These are phyloP conservation scores for Auriscalpium microsporum DNA, from an alignment of 768 basidiomycete genomes.

Conservation along the genomic window DNA sequence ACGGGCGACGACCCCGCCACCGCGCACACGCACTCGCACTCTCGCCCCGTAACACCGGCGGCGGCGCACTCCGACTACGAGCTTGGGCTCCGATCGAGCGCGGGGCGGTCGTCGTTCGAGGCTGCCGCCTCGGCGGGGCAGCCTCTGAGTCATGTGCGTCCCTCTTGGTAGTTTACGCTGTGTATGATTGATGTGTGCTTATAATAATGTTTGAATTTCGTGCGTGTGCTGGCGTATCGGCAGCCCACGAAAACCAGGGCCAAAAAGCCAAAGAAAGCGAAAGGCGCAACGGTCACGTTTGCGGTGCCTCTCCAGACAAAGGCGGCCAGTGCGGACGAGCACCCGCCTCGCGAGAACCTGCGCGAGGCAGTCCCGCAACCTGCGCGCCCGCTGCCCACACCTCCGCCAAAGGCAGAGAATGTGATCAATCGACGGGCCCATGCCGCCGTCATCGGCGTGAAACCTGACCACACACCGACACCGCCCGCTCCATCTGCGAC, in stretches of 20 bases:
- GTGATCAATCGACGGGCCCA: conserved; percentile 27
- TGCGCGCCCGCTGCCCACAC: no score
- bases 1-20: conserved; percentile 35
- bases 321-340: not conserved
- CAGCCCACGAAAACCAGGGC: conserved; percentile 73
- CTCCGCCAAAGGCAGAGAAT: not conserved
- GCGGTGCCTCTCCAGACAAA: not conserved
- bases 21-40: conserved; percentile 7
- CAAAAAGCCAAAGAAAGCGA: conserved; percentile 54
- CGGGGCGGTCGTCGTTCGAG: conserved; percentile 21
- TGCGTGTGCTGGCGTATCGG: conserved; percentile 24
- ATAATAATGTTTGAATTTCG: conserved; percentile 16
- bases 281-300: conserved; percentile 11
- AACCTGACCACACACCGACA: conserved; percentile 12
- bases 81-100: conserved; percentile 35
- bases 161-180: conserved; percentile 45
- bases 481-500: not conserved
- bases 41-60: conserved; percentile 15
- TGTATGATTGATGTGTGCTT: conserved; percentile 12
- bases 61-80: conserved; percentile 25
- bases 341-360: not conserved
- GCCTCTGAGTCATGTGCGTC: conserved; percentile 83
- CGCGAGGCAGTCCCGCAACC: not conserved
- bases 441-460: conserved; percentile 25
- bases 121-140: conserved; percentile 44